Conservation (phyloP, 2,329 filamentous ascomycete genomes). For the Alternaria ethzedia region DNA sequence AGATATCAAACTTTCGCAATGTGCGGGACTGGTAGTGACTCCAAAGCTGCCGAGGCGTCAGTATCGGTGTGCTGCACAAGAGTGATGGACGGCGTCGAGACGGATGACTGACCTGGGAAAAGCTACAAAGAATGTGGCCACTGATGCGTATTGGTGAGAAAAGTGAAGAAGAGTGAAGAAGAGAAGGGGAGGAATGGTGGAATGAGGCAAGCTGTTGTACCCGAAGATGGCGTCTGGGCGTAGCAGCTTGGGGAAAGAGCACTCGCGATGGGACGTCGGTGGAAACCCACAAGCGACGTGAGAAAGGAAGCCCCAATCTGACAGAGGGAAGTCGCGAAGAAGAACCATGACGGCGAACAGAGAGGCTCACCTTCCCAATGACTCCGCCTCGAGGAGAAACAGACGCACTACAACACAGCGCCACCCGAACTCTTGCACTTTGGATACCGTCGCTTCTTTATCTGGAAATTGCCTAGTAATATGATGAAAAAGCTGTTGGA, state of each 20-base stretch:
- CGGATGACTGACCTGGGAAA: slow-evolving; percentile 45
- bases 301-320: slow-evolving; percentile 27
- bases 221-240: slow-evolving; percentile 28
- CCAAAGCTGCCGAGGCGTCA: slow-evolving; percentile 46
- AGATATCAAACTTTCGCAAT: slow-evolving; percentile 51
- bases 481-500: slow-evolving; percentile 40
- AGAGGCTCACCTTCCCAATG: slow-evolving; percentile 32
- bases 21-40: slow-evolving; percentile 49
- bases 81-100: slow-evolving; percentile 4
- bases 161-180: slow-evolving; percentile 45
- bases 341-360: slow-evolving; percentile 7
- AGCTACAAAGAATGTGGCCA: slow-evolving; percentile 55
- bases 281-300: slow-evolving; percentile 3
- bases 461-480: slow-evolving; percentile 27
- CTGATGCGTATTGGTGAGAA: slow-evolving; percentile 51
- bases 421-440: slow-evolving; percentile 1
- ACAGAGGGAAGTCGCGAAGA: slow-evolving; percentile 19
- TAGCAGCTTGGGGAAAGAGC: slow-evolving; percentile 38
- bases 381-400: slow-evolving; percentile 15
- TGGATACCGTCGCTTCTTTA: not conserved
- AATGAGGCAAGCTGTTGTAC: slow-evolving; percentile 24
- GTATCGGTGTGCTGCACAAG: slow-evolving; percentile 5
- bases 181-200: slow-evolving; percentile 16
- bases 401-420: slow-evolving; percentile 20
- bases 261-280: slow-evolving; percentile 20